phyloP scores from a whole-genome alignment of 2,329 filamentous ascomycete genomes.

The Berkeleyomyces basicola region DNA sequence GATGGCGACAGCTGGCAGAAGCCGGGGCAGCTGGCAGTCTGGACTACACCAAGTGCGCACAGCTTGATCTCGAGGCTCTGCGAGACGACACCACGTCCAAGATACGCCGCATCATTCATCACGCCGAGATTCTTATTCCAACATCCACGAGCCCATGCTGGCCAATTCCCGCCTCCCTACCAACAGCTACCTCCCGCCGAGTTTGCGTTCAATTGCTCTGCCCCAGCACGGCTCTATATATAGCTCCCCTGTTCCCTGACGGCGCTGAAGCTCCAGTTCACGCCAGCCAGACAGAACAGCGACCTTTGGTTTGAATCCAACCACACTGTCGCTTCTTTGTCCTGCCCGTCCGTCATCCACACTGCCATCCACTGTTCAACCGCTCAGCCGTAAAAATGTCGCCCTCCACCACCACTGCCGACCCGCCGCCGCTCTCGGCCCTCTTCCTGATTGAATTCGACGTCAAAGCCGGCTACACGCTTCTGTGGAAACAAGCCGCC shows the following conservation, averaged over 20 bases:
- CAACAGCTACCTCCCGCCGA: too few relatives aligned
- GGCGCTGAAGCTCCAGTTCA: not conserved
- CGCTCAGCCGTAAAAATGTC: not conserved
- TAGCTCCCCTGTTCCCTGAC: not conserved
- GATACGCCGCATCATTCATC: not conserved
- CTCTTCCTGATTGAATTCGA: conserved; percentile 86
- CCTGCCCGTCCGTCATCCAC: not conserved
- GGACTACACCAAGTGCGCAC: not conserved
- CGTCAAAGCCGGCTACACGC: conserved; percentile 78
- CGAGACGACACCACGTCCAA: not conserved
- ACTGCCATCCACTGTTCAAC: not conserved
- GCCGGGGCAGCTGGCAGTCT: not conserved
- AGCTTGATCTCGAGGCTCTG: not conserved
- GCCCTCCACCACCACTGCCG: conserved; percentile 13
- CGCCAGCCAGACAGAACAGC: too few relatives aligned
- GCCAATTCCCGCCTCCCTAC: too few relatives aligned
- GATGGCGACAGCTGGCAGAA: not conserved
- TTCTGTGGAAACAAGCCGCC: conserved; percentile 64
- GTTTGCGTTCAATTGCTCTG: too few relatives aligned
- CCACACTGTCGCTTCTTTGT: not conserved
- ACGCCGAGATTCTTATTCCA: too few relatives aligned
- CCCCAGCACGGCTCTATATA: not conserved
- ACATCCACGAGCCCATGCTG: too few relatives aligned
- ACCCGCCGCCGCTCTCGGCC: conserved; percentile 48
- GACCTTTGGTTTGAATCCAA: too few relatives aligned